Evolutionary conservation across 2,329 filamentous ascomycete species (phyloP).

Genomic region (Cordyceps cateniannulata): DNA sequence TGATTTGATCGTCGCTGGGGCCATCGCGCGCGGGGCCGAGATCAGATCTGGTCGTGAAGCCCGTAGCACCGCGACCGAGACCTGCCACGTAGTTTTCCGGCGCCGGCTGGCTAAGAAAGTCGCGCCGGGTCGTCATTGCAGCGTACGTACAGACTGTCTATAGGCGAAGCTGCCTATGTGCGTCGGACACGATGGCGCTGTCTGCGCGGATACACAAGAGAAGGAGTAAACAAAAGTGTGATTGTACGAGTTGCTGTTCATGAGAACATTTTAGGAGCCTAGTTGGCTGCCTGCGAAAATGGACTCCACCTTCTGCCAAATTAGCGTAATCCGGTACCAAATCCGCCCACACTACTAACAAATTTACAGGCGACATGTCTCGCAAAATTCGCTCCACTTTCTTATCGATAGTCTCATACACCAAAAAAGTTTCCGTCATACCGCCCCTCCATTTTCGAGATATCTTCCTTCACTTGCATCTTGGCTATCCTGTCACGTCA

Average conservation of each 20-base stretch:
- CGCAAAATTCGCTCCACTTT: not conserved
- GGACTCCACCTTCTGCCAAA: not conserved
- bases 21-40: conserved; percentile 91
- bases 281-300: not conserved
- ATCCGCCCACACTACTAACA: not conserved
- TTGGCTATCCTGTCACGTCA: not conserved
- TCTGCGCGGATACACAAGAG: not conserved
- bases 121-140: conserved; percentile 58
- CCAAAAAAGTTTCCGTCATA: conserved; percentile 20
- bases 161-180: not conserved
- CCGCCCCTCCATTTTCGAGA: conserved; percentile 15
- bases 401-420: conserved; percentile 22
- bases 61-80: conserved; percentile 93
- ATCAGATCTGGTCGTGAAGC: conserved; percentile 96
- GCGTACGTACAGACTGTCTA: not conserved
- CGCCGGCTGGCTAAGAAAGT: conserved; percentile 82
- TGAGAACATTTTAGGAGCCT: not conserved
- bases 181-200: not conserved
- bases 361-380: not conserved
- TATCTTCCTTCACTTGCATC: not conserved
- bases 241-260: not conserved
- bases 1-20: conserved; percentile 95
- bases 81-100: conserved; percentile 90
- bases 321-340: not conserved
- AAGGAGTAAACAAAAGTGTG: not conserved